A percentile compares a stretch with the other conserved stretches of the same genome.
Evolutionary conservation across 176 grass and related monocot species (phyloP).

Genomic region (Ananas comosus): DNA sequence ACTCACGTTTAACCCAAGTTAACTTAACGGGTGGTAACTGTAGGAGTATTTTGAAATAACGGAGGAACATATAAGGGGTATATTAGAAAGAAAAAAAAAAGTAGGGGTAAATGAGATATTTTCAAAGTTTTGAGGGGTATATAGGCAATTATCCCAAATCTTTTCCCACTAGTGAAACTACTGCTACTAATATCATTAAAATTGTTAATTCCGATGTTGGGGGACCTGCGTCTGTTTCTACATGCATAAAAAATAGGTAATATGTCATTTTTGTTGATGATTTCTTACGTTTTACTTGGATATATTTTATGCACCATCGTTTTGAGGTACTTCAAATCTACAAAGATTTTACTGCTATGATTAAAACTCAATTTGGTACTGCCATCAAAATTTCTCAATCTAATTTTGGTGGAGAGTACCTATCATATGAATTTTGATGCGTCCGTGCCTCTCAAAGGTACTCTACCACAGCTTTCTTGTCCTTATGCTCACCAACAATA

Average conservation of each 20-base stretch:
- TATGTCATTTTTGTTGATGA: neutral
- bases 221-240: neutral
- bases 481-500: neutral
- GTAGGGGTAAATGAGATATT: no score
- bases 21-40: no score
- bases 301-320: neutral
- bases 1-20: no score
- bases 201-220: conserved; percentile 2
- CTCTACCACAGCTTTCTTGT: neutral
- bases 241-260: neutral
- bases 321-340: neutral
- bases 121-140: no score
- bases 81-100: no score
- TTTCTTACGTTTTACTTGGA: neutral
- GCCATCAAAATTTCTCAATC: neutral
- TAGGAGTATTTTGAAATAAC: no score
- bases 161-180: neutral
- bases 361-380: neutral
- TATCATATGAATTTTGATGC: no score
- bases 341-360: neutral
- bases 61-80: no score
- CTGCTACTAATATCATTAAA: neutral
- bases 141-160: no score
- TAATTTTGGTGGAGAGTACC: neutral
- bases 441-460: neutral